A percentile compares a stretch with the other conserved stretches of the same genome.
Evolutionary conservation across 768 basidiomycete genomes (phyloP).

Genomic region (Trametopsis cervina): DNA sequence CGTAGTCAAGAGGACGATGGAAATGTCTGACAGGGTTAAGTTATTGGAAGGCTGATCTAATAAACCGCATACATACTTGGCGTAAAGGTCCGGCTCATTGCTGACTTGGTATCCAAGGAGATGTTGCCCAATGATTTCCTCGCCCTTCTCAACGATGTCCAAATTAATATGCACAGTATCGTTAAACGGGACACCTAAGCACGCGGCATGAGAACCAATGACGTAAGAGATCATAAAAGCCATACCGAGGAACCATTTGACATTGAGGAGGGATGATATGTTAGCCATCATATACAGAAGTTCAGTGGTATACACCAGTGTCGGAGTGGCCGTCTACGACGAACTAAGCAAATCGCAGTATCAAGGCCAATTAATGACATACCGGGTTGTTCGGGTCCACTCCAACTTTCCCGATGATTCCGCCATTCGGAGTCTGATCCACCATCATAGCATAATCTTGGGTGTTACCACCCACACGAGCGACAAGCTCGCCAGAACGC

Average conservation of each 20-base stretch:
- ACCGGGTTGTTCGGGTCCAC: slow-evolving; percentile 29
- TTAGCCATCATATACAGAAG: slow-evolving; percentile 45
- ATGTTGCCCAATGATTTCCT: slow-evolving; percentile 55
- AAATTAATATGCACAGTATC: slow-evolving; percentile 47
- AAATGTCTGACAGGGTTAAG: slow-evolving; percentile 23
- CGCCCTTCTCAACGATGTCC: slow-evolving; percentile 48
- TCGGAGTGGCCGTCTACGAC: slow-evolving; percentile 46
- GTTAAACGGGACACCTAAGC: slow-evolving; percentile 55
- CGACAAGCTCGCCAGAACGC: slow-evolving; percentile 35
- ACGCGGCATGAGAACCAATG: not conserved
- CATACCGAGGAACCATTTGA: slow-evolving; percentile 41
- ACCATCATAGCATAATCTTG: slow-evolving; percentile 38
- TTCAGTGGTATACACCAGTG: slow-evolving; percentile 41
- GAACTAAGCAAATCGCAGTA: no score
- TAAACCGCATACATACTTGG: slow-evolving; percentile 13
- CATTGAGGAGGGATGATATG: slow-evolving; percentile 34
- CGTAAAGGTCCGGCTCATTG: slow-evolving; percentile 77
- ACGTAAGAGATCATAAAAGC: not conserved
- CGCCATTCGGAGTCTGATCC: slow-evolving; percentile 10
- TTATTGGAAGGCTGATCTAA: not conserved
- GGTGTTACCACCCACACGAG: slow-evolving; percentile 42
- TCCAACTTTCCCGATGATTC: slow-evolving; percentile 18
- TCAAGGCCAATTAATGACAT: no score
- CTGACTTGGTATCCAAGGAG: slow-evolving; percentile 66
- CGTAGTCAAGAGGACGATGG: slow-evolving; percentile 28